These are phyloP conservation scores for Moesziomyces parantarcticus DNA, from an alignment of 1,284 basidiomycete genomes.

Conservation along the genomic window DNA sequence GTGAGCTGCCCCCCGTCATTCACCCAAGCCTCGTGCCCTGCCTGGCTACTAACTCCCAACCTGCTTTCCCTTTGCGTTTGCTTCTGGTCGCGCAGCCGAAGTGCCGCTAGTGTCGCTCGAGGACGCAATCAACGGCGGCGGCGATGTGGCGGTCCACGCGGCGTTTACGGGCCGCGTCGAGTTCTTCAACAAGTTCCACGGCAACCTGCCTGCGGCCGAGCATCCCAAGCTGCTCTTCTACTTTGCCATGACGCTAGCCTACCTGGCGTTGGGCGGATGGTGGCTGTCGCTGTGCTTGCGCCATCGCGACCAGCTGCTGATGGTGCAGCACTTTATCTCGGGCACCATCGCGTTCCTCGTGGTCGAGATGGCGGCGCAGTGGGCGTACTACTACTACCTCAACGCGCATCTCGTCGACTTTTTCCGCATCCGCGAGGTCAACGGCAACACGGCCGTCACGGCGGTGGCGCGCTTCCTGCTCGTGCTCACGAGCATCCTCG, in stretches of 20 bases:
- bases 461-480: constrained; percentile 56
- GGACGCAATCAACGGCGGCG: constrained; percentile 14
- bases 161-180: constrained; percentile 82
- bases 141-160: constrained; percentile 72
- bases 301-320: constrained; percentile 76
- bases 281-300: constrained; percentile 89
- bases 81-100: constrained; percentile 73
- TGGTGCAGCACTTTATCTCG: constrained; percentile 87
- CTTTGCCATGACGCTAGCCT: constrained; percentile 81
- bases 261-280: constrained; percentile 75
- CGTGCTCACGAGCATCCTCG: constrained; percentile 74
- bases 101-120: constrained; percentile 80
- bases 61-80: background rate
- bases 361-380: constrained; percentile 85
- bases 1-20: constrained; percentile 40
- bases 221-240: constrained; percentile 99
- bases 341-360: constrained; percentile 86
- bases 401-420: constrained; percentile 62
- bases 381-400: constrained; percentile 59
- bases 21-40: too few species aligned
- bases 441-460: constrained; percentile 49
- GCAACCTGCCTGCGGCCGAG: constrained; percentile 88
- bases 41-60: background rate
- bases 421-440: constrained; percentile 50
- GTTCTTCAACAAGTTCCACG: constrained; percentile 89